Conservation (phyloP, 2,329 filamentous ascomycete species). For the Cordyceps cicadae region DNA sequence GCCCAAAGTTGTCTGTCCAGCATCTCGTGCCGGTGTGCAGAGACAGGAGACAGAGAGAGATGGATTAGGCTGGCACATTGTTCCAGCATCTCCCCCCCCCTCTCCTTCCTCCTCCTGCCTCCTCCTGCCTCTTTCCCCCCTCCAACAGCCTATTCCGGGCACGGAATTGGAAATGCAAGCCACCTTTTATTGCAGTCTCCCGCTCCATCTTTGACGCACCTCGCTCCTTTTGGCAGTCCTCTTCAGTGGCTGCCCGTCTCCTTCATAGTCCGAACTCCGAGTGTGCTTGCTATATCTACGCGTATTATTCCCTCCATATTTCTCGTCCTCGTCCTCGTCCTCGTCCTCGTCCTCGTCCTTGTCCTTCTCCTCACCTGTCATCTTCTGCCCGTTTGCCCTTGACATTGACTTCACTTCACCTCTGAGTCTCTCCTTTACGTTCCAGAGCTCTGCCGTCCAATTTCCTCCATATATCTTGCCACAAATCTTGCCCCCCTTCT, state of each 20-base stretch:
- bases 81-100: neutral
- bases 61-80: neutral
- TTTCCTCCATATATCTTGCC: no score
- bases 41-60: neutral
- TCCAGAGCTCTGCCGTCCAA: neutral
- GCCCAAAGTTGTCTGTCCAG: neutral
- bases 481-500: neutral
- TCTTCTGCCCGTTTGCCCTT: neutral
- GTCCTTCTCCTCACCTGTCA: neutral
- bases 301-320: neutral
- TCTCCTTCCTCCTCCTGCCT: neutral
- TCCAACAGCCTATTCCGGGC: neutral
- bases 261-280: neutral
- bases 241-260: neutral
- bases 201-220: neutral
- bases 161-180: conserved; percentile 4
- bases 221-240: neutral
- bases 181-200: neutral
- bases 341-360: neutral
- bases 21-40: neutral
- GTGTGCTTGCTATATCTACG: neutral
- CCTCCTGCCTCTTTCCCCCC: neutral
- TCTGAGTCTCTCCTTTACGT: conserved; percentile 8
- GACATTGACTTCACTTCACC: neutral
- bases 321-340: no score